A percentile compares a stretch with the other conserved stretches of the same genome.
Evolutionary conservation across 2,329 filamentous ascomycete species (phyloP).

Genomic region (Cladosporium oxysporum): DNA sequence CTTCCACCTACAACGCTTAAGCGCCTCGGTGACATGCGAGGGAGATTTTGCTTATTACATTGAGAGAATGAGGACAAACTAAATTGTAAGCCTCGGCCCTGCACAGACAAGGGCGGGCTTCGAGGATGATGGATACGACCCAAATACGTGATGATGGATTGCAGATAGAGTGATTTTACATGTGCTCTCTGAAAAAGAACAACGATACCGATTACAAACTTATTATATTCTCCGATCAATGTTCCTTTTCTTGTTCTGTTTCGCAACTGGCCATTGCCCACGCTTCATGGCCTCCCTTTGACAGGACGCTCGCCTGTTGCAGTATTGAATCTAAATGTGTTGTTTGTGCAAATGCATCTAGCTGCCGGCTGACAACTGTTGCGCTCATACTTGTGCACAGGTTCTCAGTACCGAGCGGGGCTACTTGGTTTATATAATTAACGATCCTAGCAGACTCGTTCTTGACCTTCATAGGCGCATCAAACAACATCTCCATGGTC

Average conservation of each 20-base stretch:
- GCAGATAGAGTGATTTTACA: conserved; percentile 18
- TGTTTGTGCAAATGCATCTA: too few relatives aligned
- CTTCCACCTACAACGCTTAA: conserved; percentile 96
- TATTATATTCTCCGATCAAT: conserved; percentile 5
- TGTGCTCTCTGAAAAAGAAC: conserved; percentile 8
- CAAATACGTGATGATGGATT: conserved; percentile 14
- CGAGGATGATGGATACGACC: conserved; percentile 19
- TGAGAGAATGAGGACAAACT: conserved; percentile 12
- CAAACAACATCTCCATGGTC: too few relatives aligned
- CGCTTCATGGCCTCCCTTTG: too few relatives aligned
- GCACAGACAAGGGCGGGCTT: background rate
- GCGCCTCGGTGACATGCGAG: background rate
- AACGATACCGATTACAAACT: conserved; percentile 10
- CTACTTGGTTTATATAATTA: too few relatives aligned
- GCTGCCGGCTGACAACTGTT: too few relatives aligned
- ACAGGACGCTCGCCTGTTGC: too few relatives aligned
- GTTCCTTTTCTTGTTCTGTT: background rate
- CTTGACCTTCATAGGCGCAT: too few relatives aligned
- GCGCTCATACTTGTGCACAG: too few relatives aligned
- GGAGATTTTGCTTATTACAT: background rate
- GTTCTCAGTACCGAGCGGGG: too few relatives aligned
- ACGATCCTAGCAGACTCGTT: too few relatives aligned
- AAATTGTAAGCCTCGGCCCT: background rate
- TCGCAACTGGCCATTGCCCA: too few relatives aligned
- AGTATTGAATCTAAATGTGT: too few relatives aligned